Evolutionary conservation across 2,329 filamentous ascomycete species (phyloP).

Genomic region (Nigrospora sphaerica): DNA sequence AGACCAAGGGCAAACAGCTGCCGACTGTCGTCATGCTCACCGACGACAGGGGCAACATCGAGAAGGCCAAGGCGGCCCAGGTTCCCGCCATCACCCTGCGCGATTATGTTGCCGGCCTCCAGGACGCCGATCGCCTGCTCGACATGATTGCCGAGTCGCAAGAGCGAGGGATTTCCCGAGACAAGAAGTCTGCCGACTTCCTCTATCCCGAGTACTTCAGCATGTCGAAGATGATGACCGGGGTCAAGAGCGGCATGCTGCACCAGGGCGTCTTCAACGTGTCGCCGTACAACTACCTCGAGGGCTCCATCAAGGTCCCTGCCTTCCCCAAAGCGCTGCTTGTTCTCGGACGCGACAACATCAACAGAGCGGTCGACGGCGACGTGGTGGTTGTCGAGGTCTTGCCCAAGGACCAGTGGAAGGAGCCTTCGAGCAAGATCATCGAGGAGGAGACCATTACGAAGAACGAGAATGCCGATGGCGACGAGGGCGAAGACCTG

Average conservation of each 20-base stretch:
- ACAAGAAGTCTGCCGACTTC: conserved; percentile 57
- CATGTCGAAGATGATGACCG: conserved; percentile 89
- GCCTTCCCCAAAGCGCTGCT: conserved; percentile 86
- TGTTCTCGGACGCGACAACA: conserved; percentile 87
- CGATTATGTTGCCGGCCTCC: conserved; percentile 77
- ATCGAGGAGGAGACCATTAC: conserved; percentile 90
- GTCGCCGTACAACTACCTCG: conserved; percentile 95
- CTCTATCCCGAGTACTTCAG: conserved; percentile 88
- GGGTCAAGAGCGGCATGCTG: conserved; percentile 77
- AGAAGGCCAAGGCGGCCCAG: conserved; percentile 70
- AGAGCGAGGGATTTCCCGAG: conserved; percentile 57
- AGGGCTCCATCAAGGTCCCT: conserved; percentile 83
- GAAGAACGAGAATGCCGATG: conserved; percentile 88
- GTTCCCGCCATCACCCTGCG: conserved; percentile 62
- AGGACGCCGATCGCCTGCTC: conserved; percentile 76
- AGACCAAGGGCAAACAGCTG: conserved; percentile 51
- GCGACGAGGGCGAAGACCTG: conserved; percentile 67
- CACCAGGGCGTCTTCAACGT: conserved; percentile 96
- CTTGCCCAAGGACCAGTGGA: conserved; percentile 92
- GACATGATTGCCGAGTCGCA: conserved; percentile 87
- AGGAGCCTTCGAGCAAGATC: conserved; percentile 89
- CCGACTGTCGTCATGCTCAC: conserved; percentile 89
- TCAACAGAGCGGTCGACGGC: conserved; percentile 87
- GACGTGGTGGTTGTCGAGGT: conserved; percentile 92
- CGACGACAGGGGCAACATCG: conserved; percentile 82